Conservation (phyloP, 1,284 basidiomycete species). For the Fomitopsis palustris region DNA sequence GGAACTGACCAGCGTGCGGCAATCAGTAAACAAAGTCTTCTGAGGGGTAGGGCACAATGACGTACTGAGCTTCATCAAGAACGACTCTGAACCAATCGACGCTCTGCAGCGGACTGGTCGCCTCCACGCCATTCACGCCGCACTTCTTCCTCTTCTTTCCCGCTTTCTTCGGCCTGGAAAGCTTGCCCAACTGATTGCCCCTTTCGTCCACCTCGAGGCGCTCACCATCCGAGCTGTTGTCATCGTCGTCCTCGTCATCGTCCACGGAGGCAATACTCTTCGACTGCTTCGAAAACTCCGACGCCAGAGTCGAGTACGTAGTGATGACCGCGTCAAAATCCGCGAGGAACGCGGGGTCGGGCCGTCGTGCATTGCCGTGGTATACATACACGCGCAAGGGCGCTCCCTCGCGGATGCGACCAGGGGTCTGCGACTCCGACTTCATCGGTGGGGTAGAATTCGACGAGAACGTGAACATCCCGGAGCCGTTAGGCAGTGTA, state of each 20-base stretch:
- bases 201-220: slow-evolving; percentile 64
- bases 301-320: slow-evolving; percentile 93
- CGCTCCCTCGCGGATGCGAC: slow-evolving; percentile 42
- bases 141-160: slow-evolving; percentile 59
- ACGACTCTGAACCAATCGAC: slow-evolving; percentile 98
- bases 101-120: slow-evolving; percentile 86
- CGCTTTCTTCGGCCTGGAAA: slow-evolving; percentile 56
- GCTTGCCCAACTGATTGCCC: slow-evolving; percentile 57
- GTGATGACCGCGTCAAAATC: slow-evolving; percentile 98
- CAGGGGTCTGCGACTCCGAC: slow-evolving; percentile 30
- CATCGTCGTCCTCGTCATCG: slow-evolving; percentile 69
- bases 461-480: slow-evolving; percentile 15
- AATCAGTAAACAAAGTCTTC: background rate
- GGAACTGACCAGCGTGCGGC: slow-evolving; percentile 48
- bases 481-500: slow-evolving; percentile 3
- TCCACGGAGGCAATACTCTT: slow-evolving; percentile 54
- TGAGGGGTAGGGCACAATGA: slow-evolving; percentile 10
- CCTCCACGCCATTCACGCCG: slow-evolving; percentile 50
- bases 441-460: slow-evolving; percentile 25
- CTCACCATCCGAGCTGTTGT: slow-evolving; percentile 64
- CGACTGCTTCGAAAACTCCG: slow-evolving; percentile 91
- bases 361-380: slow-evolving; percentile 88
- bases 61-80: slow-evolving; percentile 97
- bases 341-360: slow-evolving; percentile 81
- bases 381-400: slow-evolving; percentile 88